phyloP scores from a whole-genome alignment of 2,329 filamentous ascomycete genomes.

The Trichoderma polysporum region DNA sequence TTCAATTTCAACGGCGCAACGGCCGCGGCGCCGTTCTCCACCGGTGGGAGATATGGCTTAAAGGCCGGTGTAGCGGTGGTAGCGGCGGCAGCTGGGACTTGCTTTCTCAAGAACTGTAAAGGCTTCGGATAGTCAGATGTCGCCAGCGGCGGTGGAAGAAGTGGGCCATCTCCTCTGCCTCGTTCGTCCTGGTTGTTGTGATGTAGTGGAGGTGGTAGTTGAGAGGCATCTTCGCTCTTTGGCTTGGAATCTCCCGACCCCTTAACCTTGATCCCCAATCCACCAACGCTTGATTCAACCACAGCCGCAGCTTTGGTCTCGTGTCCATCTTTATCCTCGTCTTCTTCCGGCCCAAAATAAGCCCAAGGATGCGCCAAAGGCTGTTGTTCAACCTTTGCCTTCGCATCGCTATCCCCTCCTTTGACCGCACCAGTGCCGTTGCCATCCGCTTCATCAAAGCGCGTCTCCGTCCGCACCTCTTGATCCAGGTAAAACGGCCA shows the following conservation, averaged over 20 bases:
- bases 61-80: conserved; percentile 27
- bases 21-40: not conserved
- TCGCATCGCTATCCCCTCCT: not conserved
- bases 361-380: conserved; percentile 36
- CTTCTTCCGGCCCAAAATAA: conserved; percentile 31
- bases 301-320: not conserved
- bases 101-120: conserved; percentile 29
- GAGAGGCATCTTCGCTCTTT: not conserved
- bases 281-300: not conserved
- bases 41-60: conserved; percentile 32
- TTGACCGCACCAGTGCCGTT: too few relatives aligned
- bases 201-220: not conserved
- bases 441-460: not conserved
- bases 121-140: conserved; percentile 30
- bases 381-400: conserved; percentile 7
- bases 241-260: not conserved
- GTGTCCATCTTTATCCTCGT: not conserved
- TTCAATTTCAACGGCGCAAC: conserved; percentile 1
- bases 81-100: conserved; percentile 25
- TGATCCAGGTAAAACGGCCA: conserved; percentile 35
- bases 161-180: not conserved
- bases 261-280: not conserved
- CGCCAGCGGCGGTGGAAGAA: not conserved
- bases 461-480: not conserved
- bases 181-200: not conserved